Base-by-base conservation (phyloP, 495 filamentous ascomycete species). In the Neurospora sp. region DNA sequence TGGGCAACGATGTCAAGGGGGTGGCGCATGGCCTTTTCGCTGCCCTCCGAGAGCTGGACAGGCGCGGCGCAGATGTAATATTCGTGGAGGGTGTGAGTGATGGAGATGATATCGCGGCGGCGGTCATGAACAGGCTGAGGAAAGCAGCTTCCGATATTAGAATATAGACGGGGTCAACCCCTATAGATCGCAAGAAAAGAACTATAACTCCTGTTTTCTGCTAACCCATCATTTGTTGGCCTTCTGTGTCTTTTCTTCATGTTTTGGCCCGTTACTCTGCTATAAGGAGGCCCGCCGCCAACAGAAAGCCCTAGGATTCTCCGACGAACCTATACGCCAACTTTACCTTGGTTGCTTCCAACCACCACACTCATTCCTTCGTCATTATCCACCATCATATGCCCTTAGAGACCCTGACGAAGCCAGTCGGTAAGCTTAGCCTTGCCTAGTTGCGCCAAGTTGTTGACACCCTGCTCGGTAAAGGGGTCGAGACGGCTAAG, bases 391-490 rank as follows among this genome's bases (percentile, higher is more conserved):
- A 27, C 54, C 54, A 16, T 16, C 54, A 39, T 37, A 62, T 9
- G 54, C 59, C 72, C 70, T 79, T 82, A 91, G 78, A 91, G 83
- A 59, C 90, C 86, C 81, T 98, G 93, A 79, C 96, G 90, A 87
- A 99, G 85, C 85, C 93, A 90, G 86, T 98, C 96, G 42, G 92
- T 90, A 81, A 97, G 83, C 82, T 97, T 96, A 76, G 90, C 88
- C 87, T 97, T 97, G 77, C 94, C 95, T 82, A 98, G 92, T 82
- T 97, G 92, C 87, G 95, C 96, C 70, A 94, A 87, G 84, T 98
- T 98, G 79, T 97, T 88, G 76, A 99, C 86, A 35, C 96, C 96
- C 82, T 98, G 94, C 83, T 99, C 96, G 66, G 92, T 93, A 54
- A 99, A 88, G 23, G 81, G 81, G 79, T 99, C 96, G 81, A 99